phyloP scores from a whole-genome alignment of 2,329 filamentous ascomycete species.

The Xylaria sp. region DNA sequence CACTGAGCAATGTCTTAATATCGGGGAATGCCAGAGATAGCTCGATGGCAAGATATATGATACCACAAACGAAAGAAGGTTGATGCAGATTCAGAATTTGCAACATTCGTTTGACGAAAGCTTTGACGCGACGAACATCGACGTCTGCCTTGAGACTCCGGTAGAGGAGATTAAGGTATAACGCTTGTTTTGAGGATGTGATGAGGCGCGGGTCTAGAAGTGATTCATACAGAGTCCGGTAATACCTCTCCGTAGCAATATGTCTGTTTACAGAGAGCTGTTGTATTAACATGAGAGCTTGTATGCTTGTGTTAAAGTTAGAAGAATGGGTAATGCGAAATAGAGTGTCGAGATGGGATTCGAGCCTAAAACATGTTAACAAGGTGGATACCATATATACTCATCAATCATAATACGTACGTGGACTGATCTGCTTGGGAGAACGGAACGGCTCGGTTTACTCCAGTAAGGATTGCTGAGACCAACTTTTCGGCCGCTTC shows the following conservation, averaged over 20 bases:
- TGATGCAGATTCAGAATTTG: constrained; percentile 91
- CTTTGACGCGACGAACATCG: constrained; percentile 92
- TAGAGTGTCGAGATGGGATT: constrained; percentile 90
- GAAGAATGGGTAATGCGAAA: constrained; percentile 97
- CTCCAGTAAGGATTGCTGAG: constrained; percentile 89
- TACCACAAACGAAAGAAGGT: constrained; percentile 89
- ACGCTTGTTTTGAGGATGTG: constrained; percentile 91
- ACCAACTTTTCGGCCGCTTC: constrained; percentile 91
- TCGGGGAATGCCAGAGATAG: constrained; percentile 83
- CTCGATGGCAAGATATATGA: constrained; percentile 89
- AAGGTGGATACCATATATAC: constrained; percentile 31
- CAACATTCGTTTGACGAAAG: constrained; percentile 92
- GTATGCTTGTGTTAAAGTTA: constrained; percentile 98
- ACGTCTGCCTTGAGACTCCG: constrained; percentile 88
- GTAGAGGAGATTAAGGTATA: constrained; percentile 93
- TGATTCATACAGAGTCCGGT: constrained; percentile 94
- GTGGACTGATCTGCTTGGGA: constrained; percentile 81
- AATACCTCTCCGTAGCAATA: constrained; percentile 88
- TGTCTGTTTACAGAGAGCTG: constrained; percentile 86
- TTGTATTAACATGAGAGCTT: constrained; percentile 93
- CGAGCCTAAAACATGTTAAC: constrained; percentile 65
- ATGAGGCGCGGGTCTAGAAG: constrained; percentile 88
- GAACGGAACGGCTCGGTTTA: constrained; percentile 96
- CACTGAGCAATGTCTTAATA: constrained; percentile 79
- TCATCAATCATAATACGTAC: constrained; percentile 57